Evolutionary conservation across 2,329 filamentous ascomycete species (phyloP).

Genomic region (Periconia digitata): DNA sequence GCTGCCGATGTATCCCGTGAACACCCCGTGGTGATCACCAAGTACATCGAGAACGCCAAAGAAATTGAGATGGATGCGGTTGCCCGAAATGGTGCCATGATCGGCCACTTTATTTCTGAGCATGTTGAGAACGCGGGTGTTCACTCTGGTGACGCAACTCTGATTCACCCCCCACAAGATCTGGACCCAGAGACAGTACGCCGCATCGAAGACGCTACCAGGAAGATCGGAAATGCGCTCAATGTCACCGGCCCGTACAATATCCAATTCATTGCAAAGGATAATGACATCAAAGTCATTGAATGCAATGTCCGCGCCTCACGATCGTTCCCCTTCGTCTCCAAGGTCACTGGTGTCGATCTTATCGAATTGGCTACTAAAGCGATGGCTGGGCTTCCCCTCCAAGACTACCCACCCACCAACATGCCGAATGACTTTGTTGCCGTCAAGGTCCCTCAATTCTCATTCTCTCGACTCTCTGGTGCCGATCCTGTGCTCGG

Average conservation of each 20-base stretch:
- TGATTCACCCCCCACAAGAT: conserved; percentile 94
- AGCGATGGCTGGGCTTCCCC: conserved; percentile 84
- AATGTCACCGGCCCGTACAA: conserved; percentile 98
- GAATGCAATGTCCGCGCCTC: conserved; percentile 98
- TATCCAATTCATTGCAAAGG: conserved; percentile 99
- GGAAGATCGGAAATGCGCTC: conserved; percentile 90
- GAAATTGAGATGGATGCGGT: conserved; percentile 99
- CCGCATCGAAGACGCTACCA: conserved; percentile 90
- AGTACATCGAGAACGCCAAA: conserved; percentile 99
- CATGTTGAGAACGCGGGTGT: conserved; percentile 99
- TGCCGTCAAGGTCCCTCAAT: conserved; percentile 97
- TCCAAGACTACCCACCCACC: conserved; percentile 78
- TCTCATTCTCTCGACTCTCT: conserved; percentile 96
- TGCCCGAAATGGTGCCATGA: conserved; percentile 81
- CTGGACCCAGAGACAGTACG: conserved; percentile 83
- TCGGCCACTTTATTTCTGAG: conserved; percentile 97
- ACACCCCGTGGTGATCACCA: conserved; percentile 96
- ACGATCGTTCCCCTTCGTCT: conserved; percentile 95
- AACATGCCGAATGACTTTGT: conserved; percentile 80
- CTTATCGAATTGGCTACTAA: conserved; percentile 98
- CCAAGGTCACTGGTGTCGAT: conserved; percentile 97
- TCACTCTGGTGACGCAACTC: conserved; percentile 94
- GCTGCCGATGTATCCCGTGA: conserved; percentile 92
- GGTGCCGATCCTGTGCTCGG: conserved; percentile 94
- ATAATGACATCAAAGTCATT: conserved; percentile 99